Evolutionary conservation across 1,284 basidiomycete species (phyloP).

Genomic region (Trichosporon sp.): DNA sequence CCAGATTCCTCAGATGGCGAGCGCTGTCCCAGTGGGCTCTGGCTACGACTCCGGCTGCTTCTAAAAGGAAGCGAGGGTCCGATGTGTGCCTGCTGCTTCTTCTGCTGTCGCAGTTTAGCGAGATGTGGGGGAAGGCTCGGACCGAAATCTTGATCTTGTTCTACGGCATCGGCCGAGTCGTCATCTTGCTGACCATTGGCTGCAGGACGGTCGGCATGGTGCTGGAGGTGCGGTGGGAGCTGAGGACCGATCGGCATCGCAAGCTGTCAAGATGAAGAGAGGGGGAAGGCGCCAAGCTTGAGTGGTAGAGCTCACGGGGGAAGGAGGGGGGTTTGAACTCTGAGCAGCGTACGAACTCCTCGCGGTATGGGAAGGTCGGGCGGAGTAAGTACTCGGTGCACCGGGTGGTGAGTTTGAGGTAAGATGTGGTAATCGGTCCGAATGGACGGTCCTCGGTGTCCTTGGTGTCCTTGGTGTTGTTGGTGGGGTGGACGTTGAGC

Average conservation of each 20-base stretch:
- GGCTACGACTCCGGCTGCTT: neutral
- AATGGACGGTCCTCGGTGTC: neutral
- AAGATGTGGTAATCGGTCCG: neutral
- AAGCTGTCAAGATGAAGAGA: neutral
- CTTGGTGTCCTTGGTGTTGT: too few relatives aligned
- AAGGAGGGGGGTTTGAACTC: neutral
- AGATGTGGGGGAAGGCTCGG: conserved; percentile 6
- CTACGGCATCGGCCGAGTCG: neutral
- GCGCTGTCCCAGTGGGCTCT: neutral
- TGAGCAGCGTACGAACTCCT: neutral
- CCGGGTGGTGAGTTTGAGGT: neutral
- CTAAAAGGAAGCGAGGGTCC: neutral
- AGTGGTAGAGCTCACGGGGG: neutral
- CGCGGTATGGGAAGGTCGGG: neutral
- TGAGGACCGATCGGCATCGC: conserved; percentile 19
- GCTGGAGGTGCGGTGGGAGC: conserved; percentile 11
- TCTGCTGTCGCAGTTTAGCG: conserved; percentile 34
- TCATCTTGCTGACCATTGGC: neutral
- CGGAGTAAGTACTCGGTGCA: neutral
- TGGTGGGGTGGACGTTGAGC: neutral
- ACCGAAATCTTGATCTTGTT: conserved; percentile 1
- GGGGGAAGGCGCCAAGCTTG: neutral
- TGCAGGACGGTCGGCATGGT: neutral
- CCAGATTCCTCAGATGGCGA: neutral
- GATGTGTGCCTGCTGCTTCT: neutral